Base-by-base conservation (phyloP, 192 early-diverging fungal genomes). In the Coemansia sp. region DNA sequence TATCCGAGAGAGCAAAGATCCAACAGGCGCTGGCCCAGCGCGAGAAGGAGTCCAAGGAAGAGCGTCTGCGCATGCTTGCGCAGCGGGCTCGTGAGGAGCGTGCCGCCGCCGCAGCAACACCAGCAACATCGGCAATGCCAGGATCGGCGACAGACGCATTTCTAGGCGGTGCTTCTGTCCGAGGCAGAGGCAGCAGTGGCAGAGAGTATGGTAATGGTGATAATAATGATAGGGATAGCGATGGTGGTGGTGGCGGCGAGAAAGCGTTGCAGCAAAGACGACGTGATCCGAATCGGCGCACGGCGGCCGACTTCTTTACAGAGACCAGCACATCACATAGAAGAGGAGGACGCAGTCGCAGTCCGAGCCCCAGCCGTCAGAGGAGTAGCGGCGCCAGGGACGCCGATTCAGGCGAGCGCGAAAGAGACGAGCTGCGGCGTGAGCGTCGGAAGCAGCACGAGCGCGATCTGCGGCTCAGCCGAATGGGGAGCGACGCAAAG, bases 11-110 rank as follows among this genome's bases (percentile, higher is more conserved):
- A 49, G 89, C 88, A 16, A 85, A 95, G 58, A 94, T 98, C 89
- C 89, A 93, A 72, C 87, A 93, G 46, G 95, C 94, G 64, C 76
- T 99, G 39, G 94, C 94, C 7, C 90, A 90, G 56, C 96, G 96
- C 78, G 91, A 97, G 73, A 98, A 97, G 85, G 91, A 93, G 46
- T 90, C 90, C 26, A 94, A 96, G 75, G 98, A 99, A 66, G 93
- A 95, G 70, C 87, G 89, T 52, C 68, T 99, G 62, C 87, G 96
- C 32, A 67, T 86, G 76, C 80, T 96, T 26, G 98, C 98, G n/a
- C 98, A 98, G 73, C 78, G 84, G 48, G 98, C 98, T 9, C 88
- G 98, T 51, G 98, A 99, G 69, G 95, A 96, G 69, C 85, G 91
- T 0, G 88, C 81, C 0, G 63, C 81, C 3, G 74, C 86, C 0